Evolutionary conservation across 2,329 filamentous ascomycete species (phyloP).

Genomic region (Botrytis aclada): DNA sequence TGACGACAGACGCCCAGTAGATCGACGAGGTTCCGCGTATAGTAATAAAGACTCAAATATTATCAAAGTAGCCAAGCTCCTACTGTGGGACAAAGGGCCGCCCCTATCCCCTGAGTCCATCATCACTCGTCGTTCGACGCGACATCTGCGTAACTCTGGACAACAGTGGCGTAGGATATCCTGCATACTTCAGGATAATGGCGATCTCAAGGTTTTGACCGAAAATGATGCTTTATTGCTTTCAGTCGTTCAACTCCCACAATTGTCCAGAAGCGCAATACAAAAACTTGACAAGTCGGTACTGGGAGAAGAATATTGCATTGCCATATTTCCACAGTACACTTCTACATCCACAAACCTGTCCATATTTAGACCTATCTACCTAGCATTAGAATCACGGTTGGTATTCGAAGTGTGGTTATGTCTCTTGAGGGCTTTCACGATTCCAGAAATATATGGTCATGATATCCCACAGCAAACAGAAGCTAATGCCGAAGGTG

Average conservation of each 20-base stretch:
- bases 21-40: slow-evolving; percentile 46
- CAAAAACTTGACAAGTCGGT: slow-evolving; percentile 89
- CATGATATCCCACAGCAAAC: slow-evolving; percentile 24
- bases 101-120: slow-evolving; percentile 52
- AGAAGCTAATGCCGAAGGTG: slow-evolving; percentile 25
- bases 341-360: slow-evolving; percentile 69
- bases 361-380: slow-evolving; percentile 81
- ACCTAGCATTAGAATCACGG: slow-evolving; percentile 80
- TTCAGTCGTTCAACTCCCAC: slow-evolving; percentile 80
- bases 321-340: slow-evolving; percentile 94
- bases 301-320: slow-evolving; percentile 87
- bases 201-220: slow-evolving; percentile 85
- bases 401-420: slow-evolving; percentile 98
- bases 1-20: slow-evolving; percentile 34
- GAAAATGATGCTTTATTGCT: slow-evolving; percentile 80
- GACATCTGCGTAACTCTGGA: slow-evolving; percentile 53
- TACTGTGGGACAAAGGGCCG: slow-evolving; percentile 81
- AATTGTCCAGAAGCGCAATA: slow-evolving; percentile 84
- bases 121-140: slow-evolving; percentile 50
- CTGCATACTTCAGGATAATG: slow-evolving; percentile 91
- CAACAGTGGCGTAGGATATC: slow-evolving; percentile 80
- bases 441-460: slow-evolving; percentile 83
- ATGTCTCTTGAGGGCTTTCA: slow-evolving; percentile 84
- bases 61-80: slow-evolving; percentile 91
- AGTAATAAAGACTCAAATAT: slow-evolving; percentile 78